Conservation (phyloP, 1,284 basidiomycete species). For the Irpex sp. region DNA sequence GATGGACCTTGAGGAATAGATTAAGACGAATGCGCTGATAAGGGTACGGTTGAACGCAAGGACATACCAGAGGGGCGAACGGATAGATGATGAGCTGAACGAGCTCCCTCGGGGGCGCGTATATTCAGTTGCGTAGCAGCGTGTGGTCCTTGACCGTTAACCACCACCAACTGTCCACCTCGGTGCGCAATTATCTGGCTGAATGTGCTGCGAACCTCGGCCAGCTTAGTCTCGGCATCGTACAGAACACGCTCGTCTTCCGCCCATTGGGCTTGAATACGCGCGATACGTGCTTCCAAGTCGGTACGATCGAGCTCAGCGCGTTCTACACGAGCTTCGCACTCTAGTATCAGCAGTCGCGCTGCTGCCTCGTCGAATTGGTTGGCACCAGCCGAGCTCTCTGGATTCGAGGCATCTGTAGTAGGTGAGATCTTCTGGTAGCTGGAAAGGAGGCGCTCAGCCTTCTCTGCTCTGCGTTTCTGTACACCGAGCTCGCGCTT, state of each 20-base stretch:
- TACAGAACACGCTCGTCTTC: constrained; percentile 50
- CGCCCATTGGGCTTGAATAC: constrained; percentile 49
- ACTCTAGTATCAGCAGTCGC: constrained; percentile 37
- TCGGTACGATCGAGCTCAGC: constrained; percentile 57
- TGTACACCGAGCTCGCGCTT: constrained; percentile 41
- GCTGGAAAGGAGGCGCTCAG: constrained; percentile 44
- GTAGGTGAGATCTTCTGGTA: constrained; percentile 25
- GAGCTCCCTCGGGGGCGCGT: not conserved
- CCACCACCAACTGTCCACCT: constrained; percentile 38
- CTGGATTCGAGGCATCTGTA: constrained; percentile 8
- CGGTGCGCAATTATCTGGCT: constrained; percentile 41
- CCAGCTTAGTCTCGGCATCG: constrained; percentile 39
- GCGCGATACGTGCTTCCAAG: constrained; percentile 44
- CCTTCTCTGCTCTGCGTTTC: constrained; percentile 46
- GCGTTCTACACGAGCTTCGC: constrained; percentile 43
- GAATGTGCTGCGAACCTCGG: constrained; percentile 51
- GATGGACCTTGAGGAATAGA: constrained; percentile 1
- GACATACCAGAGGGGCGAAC: constrained; percentile 1
- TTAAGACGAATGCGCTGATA: constrained; percentile 2
- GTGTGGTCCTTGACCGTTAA: constrained; percentile 12
- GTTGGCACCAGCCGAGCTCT: not conserved
- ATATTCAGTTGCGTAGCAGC: not conserved
- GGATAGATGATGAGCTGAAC: constrained; percentile 3
- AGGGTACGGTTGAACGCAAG: not conserved
- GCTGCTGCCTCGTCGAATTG: constrained; percentile 28